Conservation (phyloP, 2,329 filamentous ascomycete genomes). For the Dryadomyces sulphureus region DNA sequence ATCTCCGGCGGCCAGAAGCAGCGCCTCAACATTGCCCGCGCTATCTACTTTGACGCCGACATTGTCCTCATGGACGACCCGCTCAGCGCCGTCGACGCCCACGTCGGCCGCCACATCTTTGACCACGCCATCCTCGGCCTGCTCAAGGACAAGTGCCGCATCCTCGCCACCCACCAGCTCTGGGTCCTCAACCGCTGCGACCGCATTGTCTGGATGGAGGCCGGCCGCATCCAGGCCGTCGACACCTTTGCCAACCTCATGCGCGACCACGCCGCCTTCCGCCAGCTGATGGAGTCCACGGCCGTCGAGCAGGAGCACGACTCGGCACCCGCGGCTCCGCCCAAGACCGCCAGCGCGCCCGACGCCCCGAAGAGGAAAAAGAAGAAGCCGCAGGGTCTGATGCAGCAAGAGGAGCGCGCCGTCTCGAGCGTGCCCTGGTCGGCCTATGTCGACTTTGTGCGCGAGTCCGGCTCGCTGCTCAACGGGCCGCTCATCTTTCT, state of each 20-base stretch:
- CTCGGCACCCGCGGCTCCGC: slow-evolving; percentile 17
- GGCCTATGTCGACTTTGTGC: slow-evolving; percentile 66
- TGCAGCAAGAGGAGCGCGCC: slow-evolving; percentile 59
- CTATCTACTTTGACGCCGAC: slow-evolving; percentile 55
- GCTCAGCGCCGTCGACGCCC: slow-evolving; percentile 53
- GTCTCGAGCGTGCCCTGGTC: slow-evolving; percentile 64
- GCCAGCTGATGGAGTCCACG: slow-evolving; percentile 71
- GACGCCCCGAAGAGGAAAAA: slow-evolving; percentile 40
- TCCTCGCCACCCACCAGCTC: slow-evolving; percentile 88
- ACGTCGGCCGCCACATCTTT: slow-evolving; percentile 65
- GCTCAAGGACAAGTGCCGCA: slow-evolving; percentile 74
- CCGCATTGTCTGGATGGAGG: slow-evolving; percentile 85
- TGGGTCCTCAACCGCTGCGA: slow-evolving; percentile 87
- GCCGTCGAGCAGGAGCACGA: slow-evolving; percentile 54
- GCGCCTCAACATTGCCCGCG: slow-evolving; percentile 80
- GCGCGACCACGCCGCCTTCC: slow-evolving; percentile 62
- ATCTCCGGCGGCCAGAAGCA: slow-evolving; percentile 94
- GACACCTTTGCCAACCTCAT: slow-evolving; percentile 87
- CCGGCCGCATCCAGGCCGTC: slow-evolving; percentile 67
- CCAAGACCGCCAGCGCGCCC: slow-evolving; percentile 20
- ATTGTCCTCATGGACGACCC: slow-evolving; percentile 58
- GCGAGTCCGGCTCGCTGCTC: slow-evolving; percentile 56
- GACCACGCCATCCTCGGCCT: slow-evolving; percentile 87
- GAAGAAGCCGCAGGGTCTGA: slow-evolving; percentile 46
- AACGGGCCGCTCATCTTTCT: slow-evolving; percentile 50